Conservation (phyloP, 2,329 filamentous ascomycete species). For the Pseudomassariella vexata region DNA sequence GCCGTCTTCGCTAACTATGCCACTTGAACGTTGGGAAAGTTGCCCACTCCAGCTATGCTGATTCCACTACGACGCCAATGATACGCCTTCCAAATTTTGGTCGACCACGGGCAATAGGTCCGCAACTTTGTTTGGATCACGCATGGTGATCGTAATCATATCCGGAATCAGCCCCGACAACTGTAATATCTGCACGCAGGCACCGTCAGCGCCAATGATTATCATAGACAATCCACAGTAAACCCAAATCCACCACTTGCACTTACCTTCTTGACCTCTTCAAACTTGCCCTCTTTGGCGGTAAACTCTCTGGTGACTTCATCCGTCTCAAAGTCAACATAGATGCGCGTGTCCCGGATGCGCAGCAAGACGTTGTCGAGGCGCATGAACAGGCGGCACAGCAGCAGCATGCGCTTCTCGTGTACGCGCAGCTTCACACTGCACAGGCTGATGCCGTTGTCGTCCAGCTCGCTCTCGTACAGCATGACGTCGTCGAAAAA, state of each 20-base stretch:
- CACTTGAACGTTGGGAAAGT: no score
- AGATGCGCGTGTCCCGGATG: slow-evolving; percentile 84
- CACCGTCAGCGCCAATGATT: slow-evolving; percentile 1
- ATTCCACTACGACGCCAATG: slow-evolving; percentile 13
- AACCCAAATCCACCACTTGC: not conserved
- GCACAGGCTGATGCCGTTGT: slow-evolving; percentile 89
- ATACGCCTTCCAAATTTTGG: slow-evolving; percentile 46
- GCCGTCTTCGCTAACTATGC: no score
- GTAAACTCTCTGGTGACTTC: slow-evolving; percentile 86
- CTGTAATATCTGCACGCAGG: slow-evolving; percentile 26
- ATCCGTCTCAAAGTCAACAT: slow-evolving; percentile 77
- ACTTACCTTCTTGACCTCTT: slow-evolving; percentile 65
- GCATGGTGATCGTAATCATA: slow-evolving; percentile 62
- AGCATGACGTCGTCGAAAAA: slow-evolving; percentile 96
- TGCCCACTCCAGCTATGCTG: no score
- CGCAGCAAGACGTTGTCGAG: slow-evolving; percentile 85
- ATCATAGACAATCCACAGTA: slow-evolving; percentile 1
- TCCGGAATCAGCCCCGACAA: slow-evolving; percentile 41
- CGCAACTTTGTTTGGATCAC: slow-evolving; percentile 63
- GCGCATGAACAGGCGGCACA: slow-evolving; percentile 85
- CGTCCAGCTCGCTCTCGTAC: slow-evolving; percentile 95
- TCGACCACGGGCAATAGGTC: slow-evolving; percentile 58
- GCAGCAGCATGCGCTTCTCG: slow-evolving; percentile 77
- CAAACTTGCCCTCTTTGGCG: slow-evolving; percentile 77
- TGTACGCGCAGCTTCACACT: slow-evolving; percentile 92